Base-by-base conservation (phyloP, 2,329 filamentous ascomycete species). In the Podosphaera xanthii region DNA sequence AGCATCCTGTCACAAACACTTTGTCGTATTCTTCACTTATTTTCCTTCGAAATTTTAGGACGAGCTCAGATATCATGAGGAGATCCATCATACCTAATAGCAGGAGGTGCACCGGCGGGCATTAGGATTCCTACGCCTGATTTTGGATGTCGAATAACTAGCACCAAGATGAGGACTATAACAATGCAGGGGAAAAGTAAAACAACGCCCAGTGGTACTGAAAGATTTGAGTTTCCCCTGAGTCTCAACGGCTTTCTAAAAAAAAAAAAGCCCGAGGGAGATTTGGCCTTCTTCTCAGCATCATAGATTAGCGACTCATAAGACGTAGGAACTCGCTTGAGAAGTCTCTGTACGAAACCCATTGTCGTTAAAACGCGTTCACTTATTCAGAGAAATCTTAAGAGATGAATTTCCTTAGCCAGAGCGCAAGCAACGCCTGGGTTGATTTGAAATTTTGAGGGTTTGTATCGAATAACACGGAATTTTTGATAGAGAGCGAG, bases 21-120 rank as follows among this genome's bases (percentile, higher is more conserved):
- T 94, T 95, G 73, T 98, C 92, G 72, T 97, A 82, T 68, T 94
- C 87, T 73, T 97, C 92, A 73, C 86, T 95, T 67, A 98, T 98
- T 81, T 89, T 91, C 66, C 90, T 95, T 69, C 44, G 58, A 44
- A 42, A 53, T 31, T 58, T 33, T 58, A 10, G 50, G 30, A 34
- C 34, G 44, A 61, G 56, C 35, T 58, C 14, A 8, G 8, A 38
- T 36, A 60, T 40, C 30, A 57, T 31, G 40, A 44, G 49, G 35
- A 22, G 34, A 33, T 35, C 57, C n/a, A 49, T 60, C 65, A 61
- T 79, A 94, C 89, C 90, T 83, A 72, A 96, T 94, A 56, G 86
- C 81, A 48, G 91, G 91, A 64, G 91, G 89, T 59, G 87, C 82
- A 53, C 90, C 89, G 61, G 87, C 84, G 54, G 91, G 90, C 76